Percentiles rank a stretch among this genome's conserved stretches.
Evolutionary conservation across 1,284 basidiomycete genomes (phyloP).

Genomic region (Microbotryomycetes sp.): DNA sequence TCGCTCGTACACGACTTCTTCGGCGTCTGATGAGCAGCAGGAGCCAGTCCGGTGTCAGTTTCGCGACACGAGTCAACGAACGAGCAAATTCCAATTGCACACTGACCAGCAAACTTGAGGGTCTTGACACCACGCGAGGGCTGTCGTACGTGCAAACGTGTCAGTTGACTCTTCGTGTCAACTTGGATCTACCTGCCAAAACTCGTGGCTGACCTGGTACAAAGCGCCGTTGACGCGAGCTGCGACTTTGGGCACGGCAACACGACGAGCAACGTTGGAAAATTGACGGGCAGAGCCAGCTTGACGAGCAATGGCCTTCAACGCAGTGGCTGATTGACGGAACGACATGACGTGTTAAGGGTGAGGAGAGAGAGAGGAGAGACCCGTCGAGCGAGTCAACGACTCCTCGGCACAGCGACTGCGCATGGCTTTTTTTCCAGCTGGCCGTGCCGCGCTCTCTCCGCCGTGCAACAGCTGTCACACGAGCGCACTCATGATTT

Average conservation of each 20-base stretch:
- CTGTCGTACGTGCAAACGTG: not conserved
- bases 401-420: not conserved
- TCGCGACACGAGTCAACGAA: not conserved
- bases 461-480: too few species aligned
- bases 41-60: not conserved
- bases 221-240: not conserved
- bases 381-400: not conserved
- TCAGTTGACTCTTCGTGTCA: not conserved
- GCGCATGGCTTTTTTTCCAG: too few species aligned
- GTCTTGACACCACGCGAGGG: constrained; percentile 70
- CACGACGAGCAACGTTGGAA: not conserved
- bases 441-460: too few species aligned
- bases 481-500: too few species aligned
- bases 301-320: not conserved
- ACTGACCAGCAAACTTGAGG: constrained; percentile 89
- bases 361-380: not conserved
- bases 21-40: not conserved
- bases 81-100: constrained; percentile 43
- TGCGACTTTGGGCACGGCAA: not conserved
- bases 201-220: not conserved
- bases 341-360: not conserved
- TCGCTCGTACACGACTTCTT: constrained; percentile 84
- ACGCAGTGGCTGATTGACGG: not conserved
- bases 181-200: not conserved
- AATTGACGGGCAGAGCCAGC: not conserved